Evolutionary conservation across 768 basidiomycete genomes (phyloP).

Genomic region (Dendrothele bispora): DNA sequence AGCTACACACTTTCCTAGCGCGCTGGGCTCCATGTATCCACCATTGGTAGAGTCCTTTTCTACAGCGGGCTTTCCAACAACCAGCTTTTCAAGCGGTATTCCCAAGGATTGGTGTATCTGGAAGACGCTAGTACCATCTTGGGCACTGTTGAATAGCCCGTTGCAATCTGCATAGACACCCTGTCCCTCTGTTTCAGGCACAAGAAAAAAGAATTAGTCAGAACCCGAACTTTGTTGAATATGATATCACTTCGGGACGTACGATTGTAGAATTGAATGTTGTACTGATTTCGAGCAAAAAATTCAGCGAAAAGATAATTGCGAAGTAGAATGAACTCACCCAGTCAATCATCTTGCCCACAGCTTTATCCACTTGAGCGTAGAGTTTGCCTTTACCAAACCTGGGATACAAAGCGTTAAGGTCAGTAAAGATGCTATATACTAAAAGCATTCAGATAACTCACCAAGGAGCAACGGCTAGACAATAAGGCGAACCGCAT

Average conservation of each 20-base stretch:
- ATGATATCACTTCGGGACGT: not conserved
- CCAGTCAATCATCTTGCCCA: conserved; percentile 41
- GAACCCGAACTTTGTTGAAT: not conserved
- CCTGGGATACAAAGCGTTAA: too few species aligned
- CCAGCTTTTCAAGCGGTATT: conserved; percentile 44
- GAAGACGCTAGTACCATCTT: conserved; percentile 42
- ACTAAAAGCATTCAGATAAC: too few species aligned
- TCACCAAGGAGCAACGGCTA: too few species aligned
- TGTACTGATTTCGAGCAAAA: too few species aligned
- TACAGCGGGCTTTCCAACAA: conserved; percentile 55
- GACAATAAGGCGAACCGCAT: too few species aligned
- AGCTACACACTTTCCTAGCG: conserved; percentile 43
- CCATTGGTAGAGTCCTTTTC: conserved; percentile 34
- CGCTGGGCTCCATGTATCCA: conserved; percentile 43
- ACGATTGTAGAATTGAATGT: conserved; percentile 12
- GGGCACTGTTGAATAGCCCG: conserved; percentile 40
- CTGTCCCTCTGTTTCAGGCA: conserved; percentile 37
- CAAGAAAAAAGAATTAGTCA: not conserved
- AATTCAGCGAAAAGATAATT: too few species aligned
- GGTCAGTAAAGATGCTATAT: too few species aligned
- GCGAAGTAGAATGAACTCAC: conserved; percentile 27
- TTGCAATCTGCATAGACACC: conserved; percentile 44
- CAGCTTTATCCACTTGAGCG: conserved; percentile 34
- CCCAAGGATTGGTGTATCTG: conserved; percentile 40
- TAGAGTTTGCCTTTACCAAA: conserved; percentile 30